These are phyloP conservation scores for Backusella westeae DNA, from an alignment of 192 early-diverging fungal genomes.

Conservation along the genomic window DNA sequence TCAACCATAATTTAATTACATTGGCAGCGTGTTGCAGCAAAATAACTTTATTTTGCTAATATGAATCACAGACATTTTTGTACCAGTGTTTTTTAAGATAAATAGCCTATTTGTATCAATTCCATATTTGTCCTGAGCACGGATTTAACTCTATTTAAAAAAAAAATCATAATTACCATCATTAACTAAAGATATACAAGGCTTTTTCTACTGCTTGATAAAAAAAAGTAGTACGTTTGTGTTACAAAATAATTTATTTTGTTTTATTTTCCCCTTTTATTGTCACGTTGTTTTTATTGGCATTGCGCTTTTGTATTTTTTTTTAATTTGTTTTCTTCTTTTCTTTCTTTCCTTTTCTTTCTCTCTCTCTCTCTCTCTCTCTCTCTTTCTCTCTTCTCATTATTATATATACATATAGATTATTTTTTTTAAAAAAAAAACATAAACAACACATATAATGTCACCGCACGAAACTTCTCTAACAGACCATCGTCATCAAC, in stretches of 20 bases:
- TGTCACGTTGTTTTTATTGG: neutral
- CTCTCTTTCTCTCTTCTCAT: neutral
- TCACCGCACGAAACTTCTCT: neutral
- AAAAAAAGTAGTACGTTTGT: neutral
- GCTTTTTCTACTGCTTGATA: neutral
- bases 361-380: neutral
- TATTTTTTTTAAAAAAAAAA: too few species aligned
- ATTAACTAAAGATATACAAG: neutral
- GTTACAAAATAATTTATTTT: neutral
- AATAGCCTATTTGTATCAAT: neutral
- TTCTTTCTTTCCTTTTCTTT: constrained; percentile 2
- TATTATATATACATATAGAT: neutral
- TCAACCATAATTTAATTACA: neutral
- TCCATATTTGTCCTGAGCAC: neutral
- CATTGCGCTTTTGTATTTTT: neutral
- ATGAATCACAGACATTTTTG: neutral
- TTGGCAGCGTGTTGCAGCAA: neutral
- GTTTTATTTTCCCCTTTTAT: constrained; percentile 13
- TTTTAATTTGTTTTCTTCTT: constrained; percentile 1
- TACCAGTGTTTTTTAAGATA: neutral
- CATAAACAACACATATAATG: neutral
- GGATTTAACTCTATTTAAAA: neutral
- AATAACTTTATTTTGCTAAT: neutral
- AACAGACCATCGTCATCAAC: constrained; percentile 30
- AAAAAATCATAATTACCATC: neutral